Base-by-base conservation (phyloP, 371 early-diverging fungal species). In the Rhizomucor miehei region DNA sequence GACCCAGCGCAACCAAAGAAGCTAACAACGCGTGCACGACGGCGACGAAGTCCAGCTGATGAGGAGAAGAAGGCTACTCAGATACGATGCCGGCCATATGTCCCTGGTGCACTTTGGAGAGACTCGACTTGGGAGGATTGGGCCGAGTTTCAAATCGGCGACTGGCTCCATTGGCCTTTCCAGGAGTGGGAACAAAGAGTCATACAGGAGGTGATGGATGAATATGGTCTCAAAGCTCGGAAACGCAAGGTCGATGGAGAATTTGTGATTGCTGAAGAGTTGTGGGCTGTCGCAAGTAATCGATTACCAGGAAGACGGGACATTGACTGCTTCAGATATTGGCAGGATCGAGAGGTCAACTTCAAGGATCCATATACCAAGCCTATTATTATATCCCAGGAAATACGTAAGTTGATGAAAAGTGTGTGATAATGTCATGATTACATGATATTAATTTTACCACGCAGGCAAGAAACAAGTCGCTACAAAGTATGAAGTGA, bases 81-180 rank as follows among this genome's bases (percentile, higher is more conserved):
- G n/a, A 36, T 1, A 6, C n/a, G 19, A n/a, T 43, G 23, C 12
- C 58, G 50, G 14, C 72, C 72, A 0, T 75, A 75, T 61, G 58
- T 71, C 4, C 75, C 75, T 13, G 49, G 44, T 14, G 41, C 34
- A 1, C 59, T 60, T 2, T 75, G 71, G 71, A 48, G 55, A n/a
- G 59, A 69, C 21, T 64, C 66, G 1, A 71, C 62, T 0, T 75
- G 75, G 75, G 75, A 75, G 43, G 71, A 75, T 37, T 75, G 75
- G 75, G 65, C 71, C 0, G 72, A 71, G 36, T 57, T 75, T 6
- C 54, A 71, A 36, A 47, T 44, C 9, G 67, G 62, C 1, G 66
- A 69, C 44, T 54, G 69, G 20, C 8, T 75, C 1, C 75, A 75
- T 51, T 55, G 54, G 20, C 75, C 75, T 8, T 75, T 75, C 53